Base-by-base conservation (phyloP, 257 asterid species). In the Perilla frutescens region DNA sequence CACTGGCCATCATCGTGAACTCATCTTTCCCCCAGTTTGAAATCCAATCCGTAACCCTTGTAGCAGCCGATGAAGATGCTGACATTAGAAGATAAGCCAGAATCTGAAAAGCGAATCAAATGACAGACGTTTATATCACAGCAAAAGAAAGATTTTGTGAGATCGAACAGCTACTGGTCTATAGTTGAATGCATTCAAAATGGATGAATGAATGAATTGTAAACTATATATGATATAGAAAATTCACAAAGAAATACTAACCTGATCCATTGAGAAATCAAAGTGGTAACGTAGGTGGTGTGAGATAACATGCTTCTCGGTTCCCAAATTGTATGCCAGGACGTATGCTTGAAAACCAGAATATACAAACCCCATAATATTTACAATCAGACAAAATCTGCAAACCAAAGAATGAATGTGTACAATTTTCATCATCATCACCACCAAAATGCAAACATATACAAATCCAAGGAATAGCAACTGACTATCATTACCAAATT, bases 211-310 rank as follows among this genome's bases (percentile, higher is more conserved):
- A 37, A 37, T 20, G 5, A 20, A 20, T 20, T 20, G 26, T 20
- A 20, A 20, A 20, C 26, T 20, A 20, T 20, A 20, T 20, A 20
- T 20, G 26, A 20, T 20, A 20, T 20, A 20, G 26, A 20, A 20
- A 20, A 20, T 20, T 20, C 26, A 20, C 26, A 20, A 20, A 20
- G 26, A 56, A 11, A 26, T 60, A 26, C 93, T 84, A 73, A 84
- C 98, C 97, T 93, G 98, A 74, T 93, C 96, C 86, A 91, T 83
- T 26, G 87, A 76, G 76, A 93, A 91, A 70, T 83, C 90, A 10
- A 93, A 88, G 74, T 81, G 91, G 79, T 73, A 70, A 10, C 89
- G 92, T 11, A 84, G 77, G 57, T 76, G 77, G 80, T 74, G 85
- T 8, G 96, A 73, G 81, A 86, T 66, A 26, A 82, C 70, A 29